Evolutionary conservation across 345 rosid species (phyloP).

Genomic region (Eucalyptus cloeziana): DNA sequence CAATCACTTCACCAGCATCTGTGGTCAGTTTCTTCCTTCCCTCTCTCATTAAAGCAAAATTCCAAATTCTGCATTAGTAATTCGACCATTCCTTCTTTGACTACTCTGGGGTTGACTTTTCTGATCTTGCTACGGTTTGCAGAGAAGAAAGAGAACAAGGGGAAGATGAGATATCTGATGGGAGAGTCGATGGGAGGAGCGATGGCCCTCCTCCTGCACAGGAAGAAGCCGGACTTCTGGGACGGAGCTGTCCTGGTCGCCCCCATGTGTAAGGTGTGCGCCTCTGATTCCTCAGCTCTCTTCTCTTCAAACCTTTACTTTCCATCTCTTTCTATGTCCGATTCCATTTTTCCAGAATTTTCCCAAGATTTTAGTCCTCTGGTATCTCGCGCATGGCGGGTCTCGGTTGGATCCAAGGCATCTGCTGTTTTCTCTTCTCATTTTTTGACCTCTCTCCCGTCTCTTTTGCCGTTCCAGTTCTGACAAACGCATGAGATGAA

Average conservation of each 20-base stretch:
- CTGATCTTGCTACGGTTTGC: not conserved
- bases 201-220: conserved; percentile 42
- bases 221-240: conserved; percentile 63
- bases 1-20: conserved; percentile 37
- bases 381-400: not conserved
- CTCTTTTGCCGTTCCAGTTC: not conserved
- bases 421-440: not conserved
- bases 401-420: not conserved
- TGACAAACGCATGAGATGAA: not conserved
- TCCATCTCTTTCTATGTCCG: not conserved
- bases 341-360: not conserved
- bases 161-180: conserved; percentile 60
- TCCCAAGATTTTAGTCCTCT: not conserved
- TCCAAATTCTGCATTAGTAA: not conserved
- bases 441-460: not conserved
- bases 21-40: conserved; percentile 22
- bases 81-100: not conserved
- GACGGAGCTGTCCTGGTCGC: conserved; percentile 79
- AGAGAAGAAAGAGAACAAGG: conserved; percentile 52
- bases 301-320: not conserved
- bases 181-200: conserved; percentile 99
- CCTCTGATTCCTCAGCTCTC: not conserved
- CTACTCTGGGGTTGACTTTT: not conserved
- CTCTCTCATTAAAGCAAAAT: not conserved
- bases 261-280: conserved; percentile 82